These are phyloP conservation scores for Dothistroma septosporum DNA, from an alignment of 2,329 filamentous ascomycete species.

Conservation along the genomic window DNA sequence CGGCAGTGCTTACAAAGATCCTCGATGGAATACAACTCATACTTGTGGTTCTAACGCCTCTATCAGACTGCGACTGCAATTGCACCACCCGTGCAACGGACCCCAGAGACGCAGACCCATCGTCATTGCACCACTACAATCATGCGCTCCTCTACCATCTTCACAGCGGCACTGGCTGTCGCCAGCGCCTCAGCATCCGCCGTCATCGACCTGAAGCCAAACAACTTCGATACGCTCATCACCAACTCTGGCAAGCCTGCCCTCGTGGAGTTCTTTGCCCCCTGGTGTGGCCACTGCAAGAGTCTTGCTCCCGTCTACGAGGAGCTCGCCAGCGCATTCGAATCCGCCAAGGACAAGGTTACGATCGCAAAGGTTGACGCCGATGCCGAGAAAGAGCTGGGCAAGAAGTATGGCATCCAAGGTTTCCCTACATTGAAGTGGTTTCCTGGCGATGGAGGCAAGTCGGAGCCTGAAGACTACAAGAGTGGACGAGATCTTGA, in stretches of 20 bases:
- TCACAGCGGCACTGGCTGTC: constrained; percentile 46
- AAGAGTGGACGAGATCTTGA: constrained; percentile 83
- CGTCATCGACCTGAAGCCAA: constrained; percentile 82
- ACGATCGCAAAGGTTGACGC: constrained; percentile 95
- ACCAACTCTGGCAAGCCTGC: constrained; percentile 90
- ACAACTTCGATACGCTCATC: constrained; percentile 88
- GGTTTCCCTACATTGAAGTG: constrained; percentile 97
- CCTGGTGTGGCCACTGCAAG: constrained; percentile 99
- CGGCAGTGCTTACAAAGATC: no score
- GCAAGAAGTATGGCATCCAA: constrained; percentile 80
- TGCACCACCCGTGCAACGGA: neutral
- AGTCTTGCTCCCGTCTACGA: constrained; percentile 92
- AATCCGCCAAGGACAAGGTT: constrained; percentile 68
- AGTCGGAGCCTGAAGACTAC: constrained; percentile 73
- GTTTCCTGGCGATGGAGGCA: constrained; percentile 74
- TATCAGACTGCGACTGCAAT: neutral
- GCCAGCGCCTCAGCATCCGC: constrained; percentile 65
- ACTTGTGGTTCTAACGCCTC: no score
- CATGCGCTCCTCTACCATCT: constrained; percentile 46
- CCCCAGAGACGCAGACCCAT: no score
- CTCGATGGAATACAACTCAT: no score
- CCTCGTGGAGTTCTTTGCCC: constrained; percentile 95
- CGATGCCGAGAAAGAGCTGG: constrained; percentile 78
- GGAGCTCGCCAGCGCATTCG: constrained; percentile 73
- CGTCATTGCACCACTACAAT: constrained; percentile 16